Evolutionary conservation across 345 rosid genomes (phyloP), one percentile per base, ranked within the genome.

Genomic region (Viola odorata): DNA sequence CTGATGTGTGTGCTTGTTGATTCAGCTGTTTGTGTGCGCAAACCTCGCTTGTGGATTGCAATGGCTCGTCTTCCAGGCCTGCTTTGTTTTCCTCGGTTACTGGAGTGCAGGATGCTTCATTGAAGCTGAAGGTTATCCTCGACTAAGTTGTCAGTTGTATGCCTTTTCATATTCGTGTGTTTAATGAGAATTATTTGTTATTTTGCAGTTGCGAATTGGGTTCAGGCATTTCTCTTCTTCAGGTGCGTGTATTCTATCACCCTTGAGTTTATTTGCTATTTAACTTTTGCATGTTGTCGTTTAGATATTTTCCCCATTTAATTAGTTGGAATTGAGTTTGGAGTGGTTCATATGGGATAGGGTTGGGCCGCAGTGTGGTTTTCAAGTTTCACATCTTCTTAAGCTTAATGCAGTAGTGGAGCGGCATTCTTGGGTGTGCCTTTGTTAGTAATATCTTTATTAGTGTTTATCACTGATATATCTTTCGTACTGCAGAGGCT

Each of bases 181-280:
- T 67, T 58, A 75, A 50, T 40, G 32, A 23, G 32, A 23, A 23
- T 53, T 58, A 38, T 50, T 49, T 59, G n/a, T 52, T 56, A 62
- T 64, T 79, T 77, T 77, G 63, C 79, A 89, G 96, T 56, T 80
- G 72, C 84, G 74, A 62, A 75, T 82, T 74, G 88, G 89, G 12
- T 64, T 80, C 13, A 86, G 77, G 14, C 69, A 71, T 66, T 89
- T 89, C 73, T 89, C 98, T 55, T 81, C 96, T 55, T 45, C 87
- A 73, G 98, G 98, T 89, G 83, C 62, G 40, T 69, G 62, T 55
- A 41, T n/a, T 68, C 58, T 7, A 47, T 47, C 13, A 6, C 13
- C 13, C 13, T 6, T n/a, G 11, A 4, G 50, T n/a, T 6, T 47
- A 4, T 4, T 47, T 10, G 11, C 5, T 7, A 47, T 1, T 47